Conservation (phyloP, 176 grass and related monocot species). For the Triticum turgidum region DNA sequence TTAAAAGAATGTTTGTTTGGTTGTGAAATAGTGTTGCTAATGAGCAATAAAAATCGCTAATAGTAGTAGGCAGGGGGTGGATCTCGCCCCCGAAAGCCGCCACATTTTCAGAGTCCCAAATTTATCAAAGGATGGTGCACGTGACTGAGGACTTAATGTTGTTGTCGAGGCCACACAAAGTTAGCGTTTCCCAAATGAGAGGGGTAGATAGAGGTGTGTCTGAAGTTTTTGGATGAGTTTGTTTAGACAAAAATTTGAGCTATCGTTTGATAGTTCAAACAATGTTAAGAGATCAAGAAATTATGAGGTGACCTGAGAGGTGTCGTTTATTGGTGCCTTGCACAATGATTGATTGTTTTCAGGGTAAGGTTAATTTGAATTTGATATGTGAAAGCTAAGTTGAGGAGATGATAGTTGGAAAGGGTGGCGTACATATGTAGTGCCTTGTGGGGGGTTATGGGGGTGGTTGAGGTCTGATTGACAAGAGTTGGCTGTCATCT, state of each 20-base stretch:
- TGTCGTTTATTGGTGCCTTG: neutral
- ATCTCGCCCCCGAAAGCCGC: too few relatives aligned
- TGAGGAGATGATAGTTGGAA: conserved; percentile 40
- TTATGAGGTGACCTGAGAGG: neutral
- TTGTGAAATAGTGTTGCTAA: too few relatives aligned
- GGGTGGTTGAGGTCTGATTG: conserved; percentile 13
- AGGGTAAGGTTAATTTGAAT: conserved; percentile 16
- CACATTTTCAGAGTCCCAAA: too few relatives aligned
- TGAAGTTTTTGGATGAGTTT: conserved; percentile 14
- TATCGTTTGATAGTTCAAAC: neutral
- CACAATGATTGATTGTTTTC: conserved; percentile 5
- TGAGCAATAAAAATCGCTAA: too few relatives aligned
- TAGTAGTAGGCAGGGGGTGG: too few relatives aligned
- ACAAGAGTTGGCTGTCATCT: conserved; percentile 22
- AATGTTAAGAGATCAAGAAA: conserved; percentile 16
- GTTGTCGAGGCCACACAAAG: neutral
- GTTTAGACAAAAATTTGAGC: neutral
- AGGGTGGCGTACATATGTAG: neutral
- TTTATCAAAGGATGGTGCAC: too few relatives aligned
- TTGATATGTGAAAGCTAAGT: conserved; percentile 27
- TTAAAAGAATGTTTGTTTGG: too few relatives aligned
- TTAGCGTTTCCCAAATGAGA: neutral
- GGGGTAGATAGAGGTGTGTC: neutral
- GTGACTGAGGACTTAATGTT: too few relatives aligned
- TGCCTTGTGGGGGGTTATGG: neutral